Percentiles rank a stretch among this genome's conserved stretches.
These are phyloP conservation scores for Zoysia matrella DNA, from an alignment of 202 grass and related monocot species.

Conservation along the genomic window DNA sequence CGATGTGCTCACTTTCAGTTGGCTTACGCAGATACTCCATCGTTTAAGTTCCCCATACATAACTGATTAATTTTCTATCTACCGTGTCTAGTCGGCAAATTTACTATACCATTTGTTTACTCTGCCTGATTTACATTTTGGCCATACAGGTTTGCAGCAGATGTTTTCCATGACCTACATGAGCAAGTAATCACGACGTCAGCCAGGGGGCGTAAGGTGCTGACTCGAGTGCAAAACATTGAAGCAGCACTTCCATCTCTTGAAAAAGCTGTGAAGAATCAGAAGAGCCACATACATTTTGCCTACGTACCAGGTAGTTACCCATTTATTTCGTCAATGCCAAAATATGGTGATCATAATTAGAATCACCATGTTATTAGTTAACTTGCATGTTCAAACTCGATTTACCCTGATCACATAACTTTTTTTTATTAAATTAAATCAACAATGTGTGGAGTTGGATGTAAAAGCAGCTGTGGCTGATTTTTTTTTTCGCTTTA, in stretches of 20 bases:
- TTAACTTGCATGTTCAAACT: too few relatives aligned
- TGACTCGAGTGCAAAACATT: constrained; percentile 87
- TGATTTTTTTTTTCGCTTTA: constrained; percentile 15
- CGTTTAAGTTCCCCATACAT: too few relatives aligned
- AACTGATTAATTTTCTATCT: too few relatives aligned
- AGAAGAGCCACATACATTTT: constrained; percentile 94
- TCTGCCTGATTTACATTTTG: constrained; percentile 46
- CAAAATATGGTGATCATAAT: background rate
- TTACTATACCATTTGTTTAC: background rate
- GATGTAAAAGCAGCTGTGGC: constrained; percentile 8
- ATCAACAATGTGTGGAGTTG: too few relatives aligned
- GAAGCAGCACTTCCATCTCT: constrained; percentile 91
- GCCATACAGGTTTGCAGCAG: constrained; percentile 79
- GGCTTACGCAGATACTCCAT: too few relatives aligned
- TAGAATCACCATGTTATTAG: background rate
- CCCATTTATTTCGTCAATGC: constrained; percentile 2
- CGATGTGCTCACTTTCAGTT: too few relatives aligned
- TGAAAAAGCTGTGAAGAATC: constrained; percentile 88
- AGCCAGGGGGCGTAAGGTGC: constrained; percentile 78
- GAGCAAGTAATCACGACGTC: constrained; percentile 85
- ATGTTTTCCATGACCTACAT: constrained; percentile 95
- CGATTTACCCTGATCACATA: too few relatives aligned
- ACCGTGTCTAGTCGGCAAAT: too few relatives aligned
- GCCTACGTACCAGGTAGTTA: constrained; percentile 74
- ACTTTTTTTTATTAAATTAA: too few relatives aligned